Conservation (phyloP, 2,329 filamentous ascomycete species). For the Elsinoe batatas region DNA sequence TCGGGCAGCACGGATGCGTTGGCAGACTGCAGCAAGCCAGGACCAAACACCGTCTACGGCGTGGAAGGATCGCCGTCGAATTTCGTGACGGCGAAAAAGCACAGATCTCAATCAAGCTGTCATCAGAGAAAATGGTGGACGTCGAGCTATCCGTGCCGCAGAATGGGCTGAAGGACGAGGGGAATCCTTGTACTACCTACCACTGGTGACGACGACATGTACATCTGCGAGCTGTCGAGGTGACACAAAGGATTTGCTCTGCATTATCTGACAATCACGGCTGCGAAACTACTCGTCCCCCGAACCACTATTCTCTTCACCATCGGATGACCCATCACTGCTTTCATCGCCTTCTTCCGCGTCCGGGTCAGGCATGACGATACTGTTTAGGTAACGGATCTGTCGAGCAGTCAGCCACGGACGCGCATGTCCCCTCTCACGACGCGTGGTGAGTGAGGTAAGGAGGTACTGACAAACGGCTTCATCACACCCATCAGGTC, state of each 20-base stretch:
- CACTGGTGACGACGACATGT: constrained; percentile 6
- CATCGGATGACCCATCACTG: constrained; percentile 18
- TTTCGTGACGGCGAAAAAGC: background rate
- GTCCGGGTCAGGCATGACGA: constrained; percentile 40
- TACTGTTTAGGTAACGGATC: constrained; percentile 42
- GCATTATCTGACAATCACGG: background rate
- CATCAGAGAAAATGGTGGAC: background rate
- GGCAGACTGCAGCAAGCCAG: background rate
- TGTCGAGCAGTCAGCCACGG: constrained; percentile 20
- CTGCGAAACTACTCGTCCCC: background rate
- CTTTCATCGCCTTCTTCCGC: constrained; percentile 21
- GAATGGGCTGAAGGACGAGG: background rate
- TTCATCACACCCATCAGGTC: constrained; percentile 58
- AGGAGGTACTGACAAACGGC: constrained; percentile 60
- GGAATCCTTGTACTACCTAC: background rate
- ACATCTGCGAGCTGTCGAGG: background rate
- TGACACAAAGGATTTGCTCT: background rate
- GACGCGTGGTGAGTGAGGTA: background rate
- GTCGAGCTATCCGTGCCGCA: constrained; percentile 6
- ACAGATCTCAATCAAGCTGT: too few species aligned
- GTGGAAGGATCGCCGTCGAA: background rate
- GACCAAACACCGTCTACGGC: background rate
- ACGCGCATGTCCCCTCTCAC: background rate
- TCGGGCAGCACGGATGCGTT: background rate
- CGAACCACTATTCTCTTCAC: constrained; percentile 18